Conservation (phyloP, 345 rosid genomes). For the Eucalyptus regnans region DNA sequence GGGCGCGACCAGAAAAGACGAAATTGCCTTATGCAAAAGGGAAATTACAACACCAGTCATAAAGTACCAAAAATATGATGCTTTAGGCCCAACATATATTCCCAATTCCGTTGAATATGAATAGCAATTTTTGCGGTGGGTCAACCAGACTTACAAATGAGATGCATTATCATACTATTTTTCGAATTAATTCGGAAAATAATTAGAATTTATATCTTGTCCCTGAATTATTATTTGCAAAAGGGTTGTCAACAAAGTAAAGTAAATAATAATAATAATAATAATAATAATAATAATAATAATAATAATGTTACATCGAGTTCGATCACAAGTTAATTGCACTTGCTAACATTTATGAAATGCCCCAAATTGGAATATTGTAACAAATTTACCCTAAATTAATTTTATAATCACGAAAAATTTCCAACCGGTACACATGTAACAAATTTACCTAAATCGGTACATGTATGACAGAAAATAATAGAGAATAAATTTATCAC, state of each 20-base stretch:
- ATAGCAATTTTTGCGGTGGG: background rate
- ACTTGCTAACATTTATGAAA: background rate
- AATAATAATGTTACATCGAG: background rate
- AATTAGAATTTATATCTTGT: background rate
- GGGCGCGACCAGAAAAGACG: background rate
- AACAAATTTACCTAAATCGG: accelerated
- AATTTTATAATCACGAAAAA: too few relatives aligned
- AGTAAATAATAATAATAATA: background rate
- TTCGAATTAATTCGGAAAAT: background rate
- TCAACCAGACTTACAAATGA: background rate
- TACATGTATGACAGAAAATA: too few relatives aligned
- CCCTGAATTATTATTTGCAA: background rate
- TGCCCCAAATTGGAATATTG: background rate
- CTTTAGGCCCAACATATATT: background rate
- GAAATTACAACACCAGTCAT: background rate
- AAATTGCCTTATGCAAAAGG: background rate
- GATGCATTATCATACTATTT: background rate
- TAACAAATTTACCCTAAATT: accelerated
- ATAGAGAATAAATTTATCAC: too few relatives aligned
- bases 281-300: too few relatives aligned
- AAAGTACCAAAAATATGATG: background rate
- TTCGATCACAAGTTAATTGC: background rate
- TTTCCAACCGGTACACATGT: accelerated
- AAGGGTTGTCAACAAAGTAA: background rate
- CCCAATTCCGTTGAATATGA: background rate